Evolutionary conservation across 352 stramenopile species (phyloP), one percentile per base, ranked within the genome.

Genomic region (Pythium utonaiense): DNA sequence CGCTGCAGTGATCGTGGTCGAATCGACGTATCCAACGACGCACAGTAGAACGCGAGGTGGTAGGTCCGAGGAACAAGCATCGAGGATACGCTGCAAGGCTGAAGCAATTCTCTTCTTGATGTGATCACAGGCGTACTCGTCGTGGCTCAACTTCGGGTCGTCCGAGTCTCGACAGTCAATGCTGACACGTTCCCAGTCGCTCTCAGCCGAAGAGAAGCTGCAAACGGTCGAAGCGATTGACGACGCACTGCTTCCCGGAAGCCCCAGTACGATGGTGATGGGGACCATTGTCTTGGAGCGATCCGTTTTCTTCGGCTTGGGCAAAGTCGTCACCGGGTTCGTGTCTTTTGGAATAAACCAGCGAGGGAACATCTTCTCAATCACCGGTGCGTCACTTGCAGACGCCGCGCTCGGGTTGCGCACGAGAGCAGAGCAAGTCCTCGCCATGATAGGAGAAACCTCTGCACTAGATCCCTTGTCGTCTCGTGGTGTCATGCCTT

Each of bases 281-380:
- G 83, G 77, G 1, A 91, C 56, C 16, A 66, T 68, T 1, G 77
- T 50, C 57, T 73, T 79, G 17, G 34, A 64, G 8, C 62, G 21
- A 24, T 79, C 66, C 1, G 60, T 31, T 25, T 63, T 77, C 24
- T 40, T 47, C 9, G 70, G 73, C 28, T 75, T 83, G 19, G 67
- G 51, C 0, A 88, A 60, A 0, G 74, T 77, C 0, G 74, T 80
- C 3, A 52, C 57, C 19, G 64, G 69, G 44, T 62, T 71, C 0
- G 68, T 16, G 7, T 86, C 82, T 41, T 85, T 86, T 6, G 79
- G 75, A 22, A 89, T 88, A 51, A 83, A 86, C 54, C 75, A 73
- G 36, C 74, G 53, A 0, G 76, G 74, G 50, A 91, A 88, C 17
- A 89, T 70, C 19, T 36, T 50, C 1, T 74, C 72, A 16, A 64